Percentiles rank a stretch among this genome's conserved stretches.
Evolutionary conservation across 2,329 filamentous ascomycete species (phyloP).

Genomic region (Graphilbum fragrans): DNA sequence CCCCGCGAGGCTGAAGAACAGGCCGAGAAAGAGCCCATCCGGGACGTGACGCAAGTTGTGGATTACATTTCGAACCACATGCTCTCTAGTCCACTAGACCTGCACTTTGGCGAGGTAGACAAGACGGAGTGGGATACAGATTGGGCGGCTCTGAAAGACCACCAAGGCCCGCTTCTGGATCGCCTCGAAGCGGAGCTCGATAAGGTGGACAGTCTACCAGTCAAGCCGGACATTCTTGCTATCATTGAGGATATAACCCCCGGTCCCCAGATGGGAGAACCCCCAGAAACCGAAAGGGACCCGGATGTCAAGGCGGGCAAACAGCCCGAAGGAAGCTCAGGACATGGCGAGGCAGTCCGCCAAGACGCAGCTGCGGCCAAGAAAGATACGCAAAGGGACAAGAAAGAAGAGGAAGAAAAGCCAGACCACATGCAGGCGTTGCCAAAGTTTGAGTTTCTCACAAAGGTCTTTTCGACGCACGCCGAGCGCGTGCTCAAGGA

Average conservation of each 20-base stretch:
- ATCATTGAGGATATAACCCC: slow-evolving; percentile 1
- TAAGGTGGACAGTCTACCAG: slow-evolving; percentile 4
- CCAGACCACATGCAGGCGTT: slow-evolving; percentile 37
- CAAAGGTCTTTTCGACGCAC: slow-evolving; percentile 42
- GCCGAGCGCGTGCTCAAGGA: slow-evolving; percentile 51
- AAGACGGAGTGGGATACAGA: slow-evolving; percentile 38
- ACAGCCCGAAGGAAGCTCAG: neutral
- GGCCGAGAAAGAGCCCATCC: slow-evolving; percentile 62
- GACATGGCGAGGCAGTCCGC: neutral
- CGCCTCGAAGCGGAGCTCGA: slow-evolving; percentile 7
- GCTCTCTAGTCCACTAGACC: slow-evolving; percentile 49
- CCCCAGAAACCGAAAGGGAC: too few species aligned
- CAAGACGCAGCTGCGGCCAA: neutral
- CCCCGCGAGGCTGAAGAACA: slow-evolving; percentile 60
- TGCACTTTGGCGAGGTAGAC: slow-evolving; percentile 42
- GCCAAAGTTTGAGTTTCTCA: slow-evolving; percentile 52
- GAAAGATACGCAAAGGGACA: too few species aligned
- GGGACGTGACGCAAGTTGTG: slow-evolving; percentile 62
- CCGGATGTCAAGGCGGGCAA: neutral
- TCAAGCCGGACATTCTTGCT: slow-evolving; percentile 3
- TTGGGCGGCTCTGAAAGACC: slow-evolving; percentile 27
- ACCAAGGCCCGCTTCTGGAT: slow-evolving; percentile 27
- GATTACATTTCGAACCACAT: slow-evolving; percentile 67
- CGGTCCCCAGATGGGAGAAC: too few species aligned
- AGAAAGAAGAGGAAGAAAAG: slow-evolving; percentile 14